phyloP scores from a whole-genome alignment of 305 asterid genomes.

The Fraxinus dipetala region DNA sequence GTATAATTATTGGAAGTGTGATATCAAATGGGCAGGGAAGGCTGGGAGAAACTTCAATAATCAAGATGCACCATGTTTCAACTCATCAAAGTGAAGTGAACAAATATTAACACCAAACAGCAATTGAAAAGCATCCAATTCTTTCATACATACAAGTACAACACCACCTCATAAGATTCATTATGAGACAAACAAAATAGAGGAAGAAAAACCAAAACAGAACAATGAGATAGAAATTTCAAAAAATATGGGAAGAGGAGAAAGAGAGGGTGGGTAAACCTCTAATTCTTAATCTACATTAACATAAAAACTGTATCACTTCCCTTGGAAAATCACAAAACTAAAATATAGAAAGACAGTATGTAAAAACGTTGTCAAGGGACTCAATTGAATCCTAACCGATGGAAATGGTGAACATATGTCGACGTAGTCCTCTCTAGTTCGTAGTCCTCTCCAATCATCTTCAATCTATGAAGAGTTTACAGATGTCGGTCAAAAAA shows the following conservation, averaged over 20 bases:
- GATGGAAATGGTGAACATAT: too few relatives aligned
- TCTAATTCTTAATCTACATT: not conserved
- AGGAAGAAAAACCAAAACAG: not conserved
- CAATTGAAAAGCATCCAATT: constrained; percentile 4
- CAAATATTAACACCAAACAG: not conserved
- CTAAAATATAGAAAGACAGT: not conserved
- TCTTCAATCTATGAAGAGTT: too few relatives aligned
- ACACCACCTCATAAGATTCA: not conserved
- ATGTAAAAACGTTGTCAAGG: too few relatives aligned
- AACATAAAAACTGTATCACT: not conserved
- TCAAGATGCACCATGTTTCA: not conserved
- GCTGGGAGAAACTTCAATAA: not conserved
- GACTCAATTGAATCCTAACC: not conserved
- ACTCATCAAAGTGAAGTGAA: not conserved
- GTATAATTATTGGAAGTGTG: not conserved
- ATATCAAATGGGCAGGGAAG: not conserved
- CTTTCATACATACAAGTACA: not conserved
- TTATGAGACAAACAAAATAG: not conserved
- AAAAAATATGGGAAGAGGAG: not conserved
- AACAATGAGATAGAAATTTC: not conserved
- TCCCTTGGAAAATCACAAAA: not conserved
- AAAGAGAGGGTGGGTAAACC: not conserved
- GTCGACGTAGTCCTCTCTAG: too few relatives aligned
- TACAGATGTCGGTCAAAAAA: too few relatives aligned
- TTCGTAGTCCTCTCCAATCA: too few relatives aligned